Percentiles rank a stretch among this genome's conserved stretches.
phyloP scores from a whole-genome alignment of 1,139 yeast species.

The Taphrina populina region DNA sequence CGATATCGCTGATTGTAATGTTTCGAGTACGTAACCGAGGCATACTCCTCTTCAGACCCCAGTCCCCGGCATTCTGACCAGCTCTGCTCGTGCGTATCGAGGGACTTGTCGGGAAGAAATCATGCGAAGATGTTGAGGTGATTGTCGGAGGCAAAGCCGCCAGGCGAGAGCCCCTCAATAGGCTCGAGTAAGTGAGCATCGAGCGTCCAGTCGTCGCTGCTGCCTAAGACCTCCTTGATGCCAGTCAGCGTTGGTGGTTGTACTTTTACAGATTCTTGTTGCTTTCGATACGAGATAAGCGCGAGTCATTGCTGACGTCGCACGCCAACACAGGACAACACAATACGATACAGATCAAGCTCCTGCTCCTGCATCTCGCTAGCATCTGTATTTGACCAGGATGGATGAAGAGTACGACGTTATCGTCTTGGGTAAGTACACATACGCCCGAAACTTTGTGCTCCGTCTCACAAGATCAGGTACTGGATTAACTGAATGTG shows the following conservation, averaged over 20 bases:
- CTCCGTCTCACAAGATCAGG: conserved; percentile 47
- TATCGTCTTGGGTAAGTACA: conserved; percentile 63
- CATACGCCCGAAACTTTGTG: no score
- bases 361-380: no score
- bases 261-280: no score
- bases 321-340: no score
- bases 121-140: conserved; percentile 3
- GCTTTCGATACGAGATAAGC: no score
- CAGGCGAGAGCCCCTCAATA: conserved; percentile 17
- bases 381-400: no score
- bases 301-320: no score
- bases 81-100: conserved; percentile 24
- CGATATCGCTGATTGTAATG: conserved; percentile 21
- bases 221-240: no score
- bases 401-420: conserved; percentile 98
- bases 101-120: conserved; percentile 16
- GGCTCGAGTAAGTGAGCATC: conserved; percentile 17
- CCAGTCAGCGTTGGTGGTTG: no score
- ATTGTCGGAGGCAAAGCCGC: conserved; percentile 22
- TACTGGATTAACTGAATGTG: conserved; percentile 92
- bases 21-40: conserved; percentile 30
- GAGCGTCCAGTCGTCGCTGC: not conserved
- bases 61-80: conserved; percentile 30
- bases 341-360: no score
- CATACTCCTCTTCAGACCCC: conserved; percentile 33